Conservation (phyloP, 78 protist species). For the Dictyostelium intermedium region DNA sequence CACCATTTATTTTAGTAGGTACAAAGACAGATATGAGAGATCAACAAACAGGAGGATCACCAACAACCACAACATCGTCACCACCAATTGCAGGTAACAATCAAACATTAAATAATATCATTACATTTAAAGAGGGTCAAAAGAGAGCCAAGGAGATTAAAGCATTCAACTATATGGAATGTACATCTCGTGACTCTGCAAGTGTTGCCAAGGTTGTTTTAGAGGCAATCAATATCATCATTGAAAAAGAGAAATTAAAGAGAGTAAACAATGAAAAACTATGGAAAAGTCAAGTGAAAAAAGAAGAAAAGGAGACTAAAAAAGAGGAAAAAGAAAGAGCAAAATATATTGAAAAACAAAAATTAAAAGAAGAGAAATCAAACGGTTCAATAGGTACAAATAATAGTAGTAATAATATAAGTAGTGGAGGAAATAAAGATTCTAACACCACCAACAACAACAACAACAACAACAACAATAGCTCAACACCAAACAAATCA, state of each 20-base stretch:
- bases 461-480: not conserved
- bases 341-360: slow-evolving; percentile 33
- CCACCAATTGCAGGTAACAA: slow-evolving; percentile 40
- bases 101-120: not conserved
- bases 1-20: slow-evolving; percentile 83
- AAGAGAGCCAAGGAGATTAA: slow-evolving; percentile 83
- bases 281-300: slow-evolving; percentile 64
- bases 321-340: slow-evolving; percentile 37
- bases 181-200: slow-evolving; percentile 73
- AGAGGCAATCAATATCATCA: slow-evolving; percentile 77
- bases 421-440: not conserved
- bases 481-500: not conserved
- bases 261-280: slow-evolving; percentile 61
- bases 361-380: slow-evolving; percentile 12
- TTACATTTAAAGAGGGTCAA: slow-evolving; percentile 77
- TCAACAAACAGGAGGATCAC: not conserved
- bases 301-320: slow-evolving; percentile 69
- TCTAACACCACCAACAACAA: not conserved
- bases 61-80: slow-evolving; percentile 3
- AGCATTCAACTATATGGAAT: slow-evolving; percentile 80
- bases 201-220: slow-evolving; percentile 77
- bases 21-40: slow-evolving; percentile 86
- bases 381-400: not conserved
- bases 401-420: not conserved
- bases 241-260: slow-evolving; percentile 72